phyloP scores from a whole-genome alignment of 2,329 filamentous ascomycete species.

The Exophiala spinifera region DNA sequence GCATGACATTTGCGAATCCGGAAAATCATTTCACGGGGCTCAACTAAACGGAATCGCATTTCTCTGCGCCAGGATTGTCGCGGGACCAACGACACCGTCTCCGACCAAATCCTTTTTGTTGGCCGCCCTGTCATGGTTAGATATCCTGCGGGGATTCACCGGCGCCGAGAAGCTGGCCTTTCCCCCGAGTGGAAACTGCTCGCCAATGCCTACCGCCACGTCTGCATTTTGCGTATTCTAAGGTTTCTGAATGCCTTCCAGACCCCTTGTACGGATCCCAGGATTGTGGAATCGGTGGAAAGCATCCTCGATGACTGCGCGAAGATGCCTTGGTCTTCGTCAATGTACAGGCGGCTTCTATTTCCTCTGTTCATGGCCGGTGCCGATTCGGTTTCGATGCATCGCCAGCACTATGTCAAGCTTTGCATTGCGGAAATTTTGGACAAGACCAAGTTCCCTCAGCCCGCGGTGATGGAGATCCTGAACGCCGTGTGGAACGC shows the following conservation, averaged over 20 bases:
- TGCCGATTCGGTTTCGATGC: neutral
- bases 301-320: neutral
- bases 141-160: neutral
- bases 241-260: neutral
- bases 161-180: neutral
- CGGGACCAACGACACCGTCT: neutral
- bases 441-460: neutral
- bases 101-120: neutral
- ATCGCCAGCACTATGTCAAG: neutral
- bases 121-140: neutral
- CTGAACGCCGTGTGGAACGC: neutral
- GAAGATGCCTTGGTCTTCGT: neutral
- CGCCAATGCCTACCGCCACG: neutral
- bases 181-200: neutral
- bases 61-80: neutral
- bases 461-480: neutral
- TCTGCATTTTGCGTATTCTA: neutral
- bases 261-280: neutral
- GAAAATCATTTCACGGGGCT: neutral
- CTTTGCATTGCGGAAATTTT: neutral
- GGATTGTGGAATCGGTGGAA: neutral
- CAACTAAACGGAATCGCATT: neutral
- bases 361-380: neutral
- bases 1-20: neutral
- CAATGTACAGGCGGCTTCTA: neutral